These are phyloP conservation scores for Aspergillus melleus DNA, from an alignment of 2,329 filamentous ascomycete genomes.

Conservation along the genomic window DNA sequence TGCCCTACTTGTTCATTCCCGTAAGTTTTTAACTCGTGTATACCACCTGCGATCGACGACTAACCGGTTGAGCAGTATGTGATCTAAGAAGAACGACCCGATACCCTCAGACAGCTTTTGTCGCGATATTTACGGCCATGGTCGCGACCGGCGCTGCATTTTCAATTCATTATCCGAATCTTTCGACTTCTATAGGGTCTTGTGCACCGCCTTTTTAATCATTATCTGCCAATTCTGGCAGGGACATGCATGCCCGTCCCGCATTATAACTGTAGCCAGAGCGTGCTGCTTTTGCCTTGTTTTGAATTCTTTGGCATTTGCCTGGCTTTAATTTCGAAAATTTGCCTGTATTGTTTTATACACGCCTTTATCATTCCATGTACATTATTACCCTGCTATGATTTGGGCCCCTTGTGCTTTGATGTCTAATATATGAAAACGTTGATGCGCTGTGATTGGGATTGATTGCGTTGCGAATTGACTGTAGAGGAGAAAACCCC, in stretches of 20 bases:
- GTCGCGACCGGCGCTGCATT: neutral
- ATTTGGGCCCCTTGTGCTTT: neutral
- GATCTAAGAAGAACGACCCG: conserved; percentile 26
- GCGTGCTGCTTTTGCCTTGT: neutral
- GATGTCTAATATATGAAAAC: neutral
- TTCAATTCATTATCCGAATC: neutral
- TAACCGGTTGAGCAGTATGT: conserved; percentile 27
- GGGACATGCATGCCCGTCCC: neutral
- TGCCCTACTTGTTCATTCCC: conserved; percentile 84
- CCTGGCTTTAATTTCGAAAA: neutral
- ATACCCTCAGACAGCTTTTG: neutral
- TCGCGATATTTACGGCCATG: neutral
- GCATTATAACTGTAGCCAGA: neutral
- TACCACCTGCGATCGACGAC: neutral
- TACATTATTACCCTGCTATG: neutral
- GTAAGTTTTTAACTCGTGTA: conserved; percentile 37
- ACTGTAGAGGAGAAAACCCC: neutral
- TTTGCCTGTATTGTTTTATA: neutral
- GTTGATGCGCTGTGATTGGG: neutral
- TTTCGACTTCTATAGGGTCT: neutral
- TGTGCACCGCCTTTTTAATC: neutral
- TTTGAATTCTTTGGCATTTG: neutral
- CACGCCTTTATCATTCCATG: neutral
- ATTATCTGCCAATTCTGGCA: neutral
- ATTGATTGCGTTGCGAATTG: neutral